Percentiles rank a stretch among this genome's conserved stretches.
These are phyloP conservation scores for Amanita thiersii DNA, from an alignment of 768 basidiomycete genomes.

Conservation along the genomic window DNA sequence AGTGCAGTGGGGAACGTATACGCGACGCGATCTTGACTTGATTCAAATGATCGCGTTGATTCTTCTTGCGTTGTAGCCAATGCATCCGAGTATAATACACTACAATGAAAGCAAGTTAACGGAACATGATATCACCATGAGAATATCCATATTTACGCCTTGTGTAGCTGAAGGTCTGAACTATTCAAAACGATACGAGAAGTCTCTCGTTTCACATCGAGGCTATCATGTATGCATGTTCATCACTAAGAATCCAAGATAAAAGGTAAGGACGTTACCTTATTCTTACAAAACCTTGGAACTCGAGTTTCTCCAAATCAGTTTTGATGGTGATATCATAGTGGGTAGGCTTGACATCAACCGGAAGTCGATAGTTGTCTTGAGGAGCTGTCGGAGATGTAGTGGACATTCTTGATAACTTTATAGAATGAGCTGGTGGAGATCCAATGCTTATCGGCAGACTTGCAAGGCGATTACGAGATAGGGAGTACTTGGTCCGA, in stretches of 20 bases:
- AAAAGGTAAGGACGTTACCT: conserved; percentile 31
- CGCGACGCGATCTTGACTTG: conserved; percentile 54
- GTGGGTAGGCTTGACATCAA: conserved; percentile 59
- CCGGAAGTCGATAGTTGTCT: conserved; percentile 54
- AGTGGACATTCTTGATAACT: conserved; percentile 20
- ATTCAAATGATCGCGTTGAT: conserved; percentile 44
- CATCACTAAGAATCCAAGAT: neutral
- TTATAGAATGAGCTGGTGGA: neutral
- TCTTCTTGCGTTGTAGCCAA: conserved; percentile 38
- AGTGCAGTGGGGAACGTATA: conserved; percentile 50
- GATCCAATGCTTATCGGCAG: too few species aligned
- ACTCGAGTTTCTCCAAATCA: conserved; percentile 70
- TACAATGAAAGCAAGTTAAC: too few species aligned
- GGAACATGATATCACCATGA: too few species aligned
- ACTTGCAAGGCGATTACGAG: neutral
- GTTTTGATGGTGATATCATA: conserved; percentile 78
- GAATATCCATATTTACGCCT: too few species aligned
- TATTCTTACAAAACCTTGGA: conserved; percentile 70
- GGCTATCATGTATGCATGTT: conserved; percentile 24
- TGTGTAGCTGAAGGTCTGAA: conserved; percentile 47
- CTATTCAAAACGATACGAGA: conserved; percentile 60
- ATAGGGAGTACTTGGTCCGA: neutral
- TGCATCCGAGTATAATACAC: conserved; percentile 47
- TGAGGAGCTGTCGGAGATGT: conserved; percentile 14
- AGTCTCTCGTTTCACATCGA: conserved; percentile 57